A percentile compares a stretch with the other conserved stretches of the same genome.
These are phyloP conservation scores for Neofusicoccum sp. DNA, from an alignment of 2,329 filamentous ascomycete species.

Conservation along the genomic window DNA sequence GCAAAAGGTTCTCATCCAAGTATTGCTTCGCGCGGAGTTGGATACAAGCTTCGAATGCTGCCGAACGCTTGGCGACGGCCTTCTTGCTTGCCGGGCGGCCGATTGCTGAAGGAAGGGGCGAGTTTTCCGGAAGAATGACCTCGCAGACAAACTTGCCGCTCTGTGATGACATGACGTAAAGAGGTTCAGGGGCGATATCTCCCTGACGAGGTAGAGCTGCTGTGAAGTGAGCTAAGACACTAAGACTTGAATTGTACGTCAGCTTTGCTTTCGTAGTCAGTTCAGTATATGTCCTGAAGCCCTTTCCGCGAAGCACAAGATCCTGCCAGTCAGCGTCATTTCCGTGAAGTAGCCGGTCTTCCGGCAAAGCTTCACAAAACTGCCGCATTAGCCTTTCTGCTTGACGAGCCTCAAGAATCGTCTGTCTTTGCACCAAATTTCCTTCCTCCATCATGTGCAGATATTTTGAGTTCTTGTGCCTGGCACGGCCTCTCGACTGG, in stretches of 20 bases:
- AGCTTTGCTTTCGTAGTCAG: conserved; percentile 70
- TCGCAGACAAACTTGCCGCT: conserved; percentile 70
- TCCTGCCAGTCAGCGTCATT: conserved; percentile 53
- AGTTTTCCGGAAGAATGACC: conserved; percentile 71
- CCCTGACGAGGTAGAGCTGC: conserved; percentile 60
- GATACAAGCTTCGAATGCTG: conserved; percentile 80
- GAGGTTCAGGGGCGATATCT: conserved; percentile 48
- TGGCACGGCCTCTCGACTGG: conserved; percentile 84
- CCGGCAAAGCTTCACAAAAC: conserved; percentile 73
- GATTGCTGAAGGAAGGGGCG: conserved; percentile 65
- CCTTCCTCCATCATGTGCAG: conserved; percentile 76
- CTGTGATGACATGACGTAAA: conserved; percentile 60
- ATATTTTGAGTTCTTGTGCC: conserved; percentile 74
- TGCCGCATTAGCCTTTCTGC: conserved; percentile 63
- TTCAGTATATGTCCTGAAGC: conserved; percentile 58
- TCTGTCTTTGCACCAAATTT: conserved; percentile 60
- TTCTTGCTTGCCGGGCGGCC: conserved; percentile 69
- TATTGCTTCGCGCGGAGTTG: conserved; percentile 64
- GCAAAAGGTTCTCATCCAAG: conserved; percentile 72
- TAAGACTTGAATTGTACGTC: conserved; percentile 71
- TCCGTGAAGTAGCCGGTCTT: conserved; percentile 63
- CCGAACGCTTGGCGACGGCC: conserved; percentile 77
- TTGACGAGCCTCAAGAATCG: conserved; percentile 59
- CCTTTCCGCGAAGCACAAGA: conserved; percentile 53
- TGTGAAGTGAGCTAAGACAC: conserved; percentile 70